These are phyloP conservation scores for Mycena olivaceomarginata DNA, from an alignment of 768 basidiomycete genomes.

Conservation along the genomic window DNA sequence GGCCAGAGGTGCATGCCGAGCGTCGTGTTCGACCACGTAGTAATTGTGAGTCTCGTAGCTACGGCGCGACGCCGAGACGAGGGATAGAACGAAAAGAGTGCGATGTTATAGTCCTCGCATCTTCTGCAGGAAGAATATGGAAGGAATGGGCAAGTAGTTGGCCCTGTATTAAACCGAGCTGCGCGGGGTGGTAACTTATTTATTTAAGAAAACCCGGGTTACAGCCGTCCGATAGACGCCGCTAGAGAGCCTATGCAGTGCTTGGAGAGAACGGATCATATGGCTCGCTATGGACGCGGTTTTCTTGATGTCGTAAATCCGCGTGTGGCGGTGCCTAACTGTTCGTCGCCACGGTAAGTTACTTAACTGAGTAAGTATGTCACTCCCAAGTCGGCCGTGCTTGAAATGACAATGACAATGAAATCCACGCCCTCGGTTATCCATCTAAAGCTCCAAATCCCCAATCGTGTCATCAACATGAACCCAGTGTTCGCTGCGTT, in stretches of 20 bases:
- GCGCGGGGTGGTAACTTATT: background rate
- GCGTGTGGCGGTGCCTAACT: no score
- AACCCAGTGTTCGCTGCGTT: background rate
- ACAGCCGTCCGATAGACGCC: no score
- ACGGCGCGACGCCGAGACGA: conserved; percentile 59
- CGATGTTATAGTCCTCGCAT: conserved; percentile 22
- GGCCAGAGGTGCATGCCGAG: conserved; percentile 71
- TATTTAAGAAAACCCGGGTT: no score
- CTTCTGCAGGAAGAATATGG: conserved; percentile 1
- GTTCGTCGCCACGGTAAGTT: no score
- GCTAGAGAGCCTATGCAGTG: no score
- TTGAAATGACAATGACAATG: no score
- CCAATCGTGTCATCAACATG: background rate
- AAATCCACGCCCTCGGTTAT: conserved; percentile 5
- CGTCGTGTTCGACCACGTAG: conserved; percentile 85
- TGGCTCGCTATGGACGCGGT: no score
- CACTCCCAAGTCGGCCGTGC: background rate
- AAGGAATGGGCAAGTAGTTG: background rate
- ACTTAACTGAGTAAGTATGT: no score
- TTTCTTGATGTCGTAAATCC: no score
- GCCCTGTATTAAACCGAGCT: background rate
- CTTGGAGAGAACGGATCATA: no score
- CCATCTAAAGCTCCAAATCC: background rate
- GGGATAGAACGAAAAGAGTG: conserved; percentile 31
- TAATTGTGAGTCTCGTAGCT: conserved; percentile 84